Evolutionary conservation across 2,329 filamentous ascomycete genomes (phyloP).

Genomic region (Zymoseptoria crescenta): DNA sequence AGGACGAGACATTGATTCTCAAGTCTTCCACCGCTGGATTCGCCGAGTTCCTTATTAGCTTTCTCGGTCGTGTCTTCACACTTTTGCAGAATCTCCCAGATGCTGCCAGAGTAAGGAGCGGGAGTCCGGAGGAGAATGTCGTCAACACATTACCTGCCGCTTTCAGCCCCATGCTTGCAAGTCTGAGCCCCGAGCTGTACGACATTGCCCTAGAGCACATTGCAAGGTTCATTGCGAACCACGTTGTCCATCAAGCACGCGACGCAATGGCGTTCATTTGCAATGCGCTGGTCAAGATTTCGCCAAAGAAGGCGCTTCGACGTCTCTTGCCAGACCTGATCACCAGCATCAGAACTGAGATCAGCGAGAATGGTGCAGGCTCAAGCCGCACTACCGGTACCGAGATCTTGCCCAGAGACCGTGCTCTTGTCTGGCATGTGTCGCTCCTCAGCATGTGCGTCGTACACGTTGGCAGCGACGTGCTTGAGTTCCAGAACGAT

Average conservation of each 20-base stretch:
- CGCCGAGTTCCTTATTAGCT: slow-evolving; percentile 81
- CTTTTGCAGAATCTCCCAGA: slow-evolving; percentile 92
- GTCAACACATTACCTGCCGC: slow-evolving; percentile 92
- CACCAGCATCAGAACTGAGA: slow-evolving; percentile 87
- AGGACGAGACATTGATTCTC: slow-evolving; percentile 79
- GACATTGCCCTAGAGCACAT: slow-evolving; percentile 89
- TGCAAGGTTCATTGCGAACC: slow-evolving; percentile 79
- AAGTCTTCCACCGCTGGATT: slow-evolving; percentile 92
- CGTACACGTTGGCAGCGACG: slow-evolving; percentile 85
- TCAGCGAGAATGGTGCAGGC: slow-evolving; percentile 91
- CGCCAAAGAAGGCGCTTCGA: slow-evolving; percentile 86
- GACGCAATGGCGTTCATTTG: slow-evolving; percentile 99
- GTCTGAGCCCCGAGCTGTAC: slow-evolving; percentile 85
- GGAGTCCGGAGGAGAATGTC: slow-evolving; percentile 92
- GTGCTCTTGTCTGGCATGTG: slow-evolving; percentile 91
- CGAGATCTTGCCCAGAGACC: slow-evolving; percentile 85
- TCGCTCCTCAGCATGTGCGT: slow-evolving; percentile 98
- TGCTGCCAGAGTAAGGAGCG: slow-evolving; percentile 74
- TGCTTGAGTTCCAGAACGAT: slow-evolving; percentile 80
- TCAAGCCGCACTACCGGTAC: slow-evolving; percentile 89
- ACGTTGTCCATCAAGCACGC: slow-evolving; percentile 92
- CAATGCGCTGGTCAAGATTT: slow-evolving; percentile 91
- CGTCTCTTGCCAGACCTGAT: slow-evolving; percentile 85
- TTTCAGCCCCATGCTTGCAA: slow-evolving; percentile 80
- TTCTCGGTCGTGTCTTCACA: slow-evolving; percentile 91